Evolutionary conservation across 495 filamentous ascomycete species (phyloP), one percentile per base, ranked within the genome.

Genomic region (Aspergillus biplanus): DNA sequence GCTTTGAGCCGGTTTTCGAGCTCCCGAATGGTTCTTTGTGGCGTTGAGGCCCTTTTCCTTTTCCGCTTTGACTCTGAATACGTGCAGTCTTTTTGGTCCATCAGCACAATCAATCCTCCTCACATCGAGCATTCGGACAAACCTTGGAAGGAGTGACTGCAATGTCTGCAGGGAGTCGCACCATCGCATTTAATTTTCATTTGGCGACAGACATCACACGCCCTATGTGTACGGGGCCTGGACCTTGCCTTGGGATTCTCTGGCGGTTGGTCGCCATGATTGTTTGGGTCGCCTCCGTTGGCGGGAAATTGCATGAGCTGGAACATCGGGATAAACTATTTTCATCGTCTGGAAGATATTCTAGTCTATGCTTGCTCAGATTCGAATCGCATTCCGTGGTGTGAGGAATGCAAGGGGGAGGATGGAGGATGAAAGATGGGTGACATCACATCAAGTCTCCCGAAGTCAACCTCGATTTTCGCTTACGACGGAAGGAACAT

Each of bases 111-210:
- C 31, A 39, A 39, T 13, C 32, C 18, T 12, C 16, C 34, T 18
- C 15, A 49, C 18, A 7, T 31, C 27, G 13, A 4, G 12, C 6
- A 33, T 35, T 9, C 34, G 18, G 3, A 33, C 33, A 31, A 35
- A 65, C 63, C 63, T 46, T 65, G 48, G 31, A 65, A 65, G 12
- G 52, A 56, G 18, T 47, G 33, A 3, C 42, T 12, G 33, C 63
- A 65, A 37, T 65, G 57, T 6, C 21, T 56, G 32, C 63, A 65
- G 16, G 63, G 39, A n/a, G n/a, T 15, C 5, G 37, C 33, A 9
- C 58, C 33, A 34, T 65, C 57, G 12, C 63, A 65, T 52, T 65
- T 65, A 42, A 65, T 59, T 39, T 65, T 65, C 63, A 65, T 65
- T 35, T 59, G 58, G 27, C 63, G 57, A 47, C 63, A 65, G 12